phyloP scores from a whole-genome alignment of 1,284 basidiomycete species.

The Cryptococcus maquisensis region DNA sequence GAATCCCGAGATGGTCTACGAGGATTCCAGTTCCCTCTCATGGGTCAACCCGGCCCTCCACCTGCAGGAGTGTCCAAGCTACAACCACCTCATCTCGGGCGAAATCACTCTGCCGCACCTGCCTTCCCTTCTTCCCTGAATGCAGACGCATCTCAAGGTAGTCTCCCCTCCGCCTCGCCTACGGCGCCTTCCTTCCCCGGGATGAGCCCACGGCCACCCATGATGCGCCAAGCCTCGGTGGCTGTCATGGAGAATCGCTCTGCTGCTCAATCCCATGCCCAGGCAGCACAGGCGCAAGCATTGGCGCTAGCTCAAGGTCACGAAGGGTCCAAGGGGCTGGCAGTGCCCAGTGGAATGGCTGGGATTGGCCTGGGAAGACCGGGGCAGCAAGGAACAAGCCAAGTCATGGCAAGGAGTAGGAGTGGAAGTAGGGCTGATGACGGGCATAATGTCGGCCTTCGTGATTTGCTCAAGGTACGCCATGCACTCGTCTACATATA shows the following conservation, averaged over 20 bases:
- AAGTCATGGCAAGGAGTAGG: conserved; percentile 20
- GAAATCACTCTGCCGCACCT: conserved; percentile 30
- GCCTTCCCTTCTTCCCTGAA: conserved; percentile 3
- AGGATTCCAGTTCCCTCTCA: conserved; percentile 45
- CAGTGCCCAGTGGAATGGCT: conserved; percentile 16
- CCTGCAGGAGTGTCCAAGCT: not conserved
- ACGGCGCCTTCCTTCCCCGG: not conserved
- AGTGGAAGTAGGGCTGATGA: conserved; percentile 38
- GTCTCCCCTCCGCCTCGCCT: not conserved
- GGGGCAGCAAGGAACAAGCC: not conserved
- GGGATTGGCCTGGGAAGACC: conserved; percentile 5
- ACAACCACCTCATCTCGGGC: conserved; percentile 16
- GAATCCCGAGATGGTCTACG: conserved; percentile 33
- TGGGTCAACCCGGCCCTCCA: conserved; percentile 12
- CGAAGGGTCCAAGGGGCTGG: conserved; percentile 20
- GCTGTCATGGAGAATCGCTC: conserved; percentile 47
- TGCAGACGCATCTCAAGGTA: conserved; percentile 4
- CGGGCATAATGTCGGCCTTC: conserved; percentile 26
- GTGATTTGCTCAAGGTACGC: conserved; percentile 44
- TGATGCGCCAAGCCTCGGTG: conserved; percentile 47
- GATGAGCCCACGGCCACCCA: conserved; percentile 24
- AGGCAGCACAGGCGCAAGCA: conserved; percentile 28
- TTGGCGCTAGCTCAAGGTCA: conserved; percentile 22
- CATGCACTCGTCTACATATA: not conserved
- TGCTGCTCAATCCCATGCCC: conserved; percentile 28